Evolutionary conservation across 2,329 filamentous ascomycete genomes (phyloP).

Genomic region (Trichoderma breve): DNA sequence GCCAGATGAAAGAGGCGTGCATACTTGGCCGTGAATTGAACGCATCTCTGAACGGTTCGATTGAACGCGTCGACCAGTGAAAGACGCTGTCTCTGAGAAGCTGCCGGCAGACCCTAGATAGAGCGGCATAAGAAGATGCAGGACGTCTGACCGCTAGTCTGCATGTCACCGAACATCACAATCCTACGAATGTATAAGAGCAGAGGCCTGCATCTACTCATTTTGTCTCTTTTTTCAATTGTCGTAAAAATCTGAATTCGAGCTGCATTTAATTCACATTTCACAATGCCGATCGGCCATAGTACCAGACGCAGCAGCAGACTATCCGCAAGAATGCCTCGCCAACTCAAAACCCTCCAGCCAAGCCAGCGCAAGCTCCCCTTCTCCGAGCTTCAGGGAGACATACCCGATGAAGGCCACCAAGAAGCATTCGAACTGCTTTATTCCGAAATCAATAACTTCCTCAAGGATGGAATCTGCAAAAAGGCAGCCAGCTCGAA

Average conservation of each 20-base stretch:
- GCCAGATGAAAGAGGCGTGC: neutral
- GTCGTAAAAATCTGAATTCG: rapidly evolving
- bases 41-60: neutral
- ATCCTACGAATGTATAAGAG: neutral
- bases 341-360: neutral
- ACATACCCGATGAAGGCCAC: constrained; percentile 24
- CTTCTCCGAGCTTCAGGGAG: constrained; percentile 2
- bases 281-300: neutral
- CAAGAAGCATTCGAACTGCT: constrained; percentile 27
- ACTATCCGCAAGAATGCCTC: neutral
- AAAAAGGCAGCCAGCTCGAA: neutral
- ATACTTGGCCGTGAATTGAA: neutral
- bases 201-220: neutral
- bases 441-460: constrained; percentile 25
- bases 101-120: neutral
- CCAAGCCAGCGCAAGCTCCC: constrained; percentile 15
- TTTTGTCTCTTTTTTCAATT: neutral
- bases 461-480: constrained; percentile 26
- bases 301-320: neutral
- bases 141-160: constrained; percentile 13
- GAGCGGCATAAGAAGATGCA: neutral
- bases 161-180: neutral
- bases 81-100: neutral
- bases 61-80: neutral
- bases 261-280: neutral